A percentile compares a stretch with the other conserved stretches of the same genome.
These are phyloP conservation scores for Murraya paniculata DNA, from an alignment of 345 rosid species.

Conservation along the genomic window DNA sequence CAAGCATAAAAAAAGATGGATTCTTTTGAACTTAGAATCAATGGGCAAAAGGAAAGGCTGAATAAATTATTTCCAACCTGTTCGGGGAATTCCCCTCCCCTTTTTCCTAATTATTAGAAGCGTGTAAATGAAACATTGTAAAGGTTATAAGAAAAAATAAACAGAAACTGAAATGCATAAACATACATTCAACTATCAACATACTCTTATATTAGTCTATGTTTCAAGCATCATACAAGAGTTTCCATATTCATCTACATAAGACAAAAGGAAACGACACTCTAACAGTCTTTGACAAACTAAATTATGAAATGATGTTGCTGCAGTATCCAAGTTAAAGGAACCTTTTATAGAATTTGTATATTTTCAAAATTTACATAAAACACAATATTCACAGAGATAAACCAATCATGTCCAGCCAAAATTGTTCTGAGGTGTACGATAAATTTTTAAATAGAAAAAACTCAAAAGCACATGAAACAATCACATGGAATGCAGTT, in stretches of 20 bases:
- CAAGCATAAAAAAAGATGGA: background rate
- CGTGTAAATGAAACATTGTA: no score
- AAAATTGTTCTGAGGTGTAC: background rate
- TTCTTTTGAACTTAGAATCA: background rate
- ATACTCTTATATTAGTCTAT: background rate
- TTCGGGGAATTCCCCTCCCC: background rate
- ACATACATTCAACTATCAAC: background rate
- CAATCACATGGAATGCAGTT: background rate
- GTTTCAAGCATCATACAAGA: background rate
- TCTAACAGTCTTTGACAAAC: background rate
- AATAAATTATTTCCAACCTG: background rate
- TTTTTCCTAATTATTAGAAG: background rate
- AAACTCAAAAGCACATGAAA: background rate
- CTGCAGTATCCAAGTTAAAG: background rate
- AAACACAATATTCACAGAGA: background rate
- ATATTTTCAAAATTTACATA: background rate
- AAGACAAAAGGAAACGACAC: background rate
- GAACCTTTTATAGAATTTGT: background rate
- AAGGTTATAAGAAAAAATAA: background rate
- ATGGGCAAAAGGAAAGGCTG: background rate
- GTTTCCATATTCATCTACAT: background rate
- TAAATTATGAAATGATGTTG: background rate
- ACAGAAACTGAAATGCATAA: background rate
- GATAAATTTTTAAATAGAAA: background rate
- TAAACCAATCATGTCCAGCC: background rate